Evolutionary conservation across 1,284 basidiomycete species (phyloP).

Genomic region (Naganishia cerealis): DNA sequence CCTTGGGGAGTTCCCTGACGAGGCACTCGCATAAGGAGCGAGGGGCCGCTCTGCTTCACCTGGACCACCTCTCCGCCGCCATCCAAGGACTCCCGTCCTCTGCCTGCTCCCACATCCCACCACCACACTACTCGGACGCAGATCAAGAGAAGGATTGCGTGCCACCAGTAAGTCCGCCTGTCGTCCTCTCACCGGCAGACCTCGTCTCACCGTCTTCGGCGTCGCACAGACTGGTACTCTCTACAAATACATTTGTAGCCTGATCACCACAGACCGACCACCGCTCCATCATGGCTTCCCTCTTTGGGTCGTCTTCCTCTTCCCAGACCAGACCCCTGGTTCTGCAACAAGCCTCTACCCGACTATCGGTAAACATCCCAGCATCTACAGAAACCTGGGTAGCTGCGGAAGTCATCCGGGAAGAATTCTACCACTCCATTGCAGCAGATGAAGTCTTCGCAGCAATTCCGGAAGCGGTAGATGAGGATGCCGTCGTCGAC

Average conservation of each 20-base stretch:
- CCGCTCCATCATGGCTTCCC: slow-evolving; percentile 46
- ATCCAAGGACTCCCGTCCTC: slow-evolving; percentile 8
- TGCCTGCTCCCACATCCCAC: background rate
- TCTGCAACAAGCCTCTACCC: slow-evolving; percentile 50
- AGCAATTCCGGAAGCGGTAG: slow-evolving; percentile 51
- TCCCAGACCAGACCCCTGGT: slow-evolving; percentile 53
- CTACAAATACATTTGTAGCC: slow-evolving; percentile 5
- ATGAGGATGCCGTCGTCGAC: slow-evolving; percentile 45
- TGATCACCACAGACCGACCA: slow-evolving; percentile 12
- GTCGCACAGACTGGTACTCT: background rate
- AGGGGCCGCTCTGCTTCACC: background rate
- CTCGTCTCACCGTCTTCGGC: background rate
- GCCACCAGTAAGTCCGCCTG: slow-evolving; percentile 4
- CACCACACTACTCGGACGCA: slow-evolving; percentile 5
- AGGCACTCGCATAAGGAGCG: slow-evolving; percentile 5
- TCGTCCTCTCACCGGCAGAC: background rate
- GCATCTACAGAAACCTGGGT: slow-evolving; percentile 74
- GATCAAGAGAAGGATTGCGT: slow-evolving; percentile 26
- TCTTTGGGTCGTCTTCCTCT: slow-evolving; percentile 44
- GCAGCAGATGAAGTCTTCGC: slow-evolving; percentile 45
- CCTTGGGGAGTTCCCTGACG: slow-evolving; percentile 12
- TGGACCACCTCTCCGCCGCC: background rate
- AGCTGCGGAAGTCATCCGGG: slow-evolving; percentile 78
- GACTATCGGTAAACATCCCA: slow-evolving; percentile 76
- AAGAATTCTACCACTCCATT: slow-evolving; percentile 74